Evolutionary conservation across 2,329 filamentous ascomycete species (phyloP), one percentile per base, ranked within the genome.

Genomic region (Colletotrichum camelliae): DNA sequence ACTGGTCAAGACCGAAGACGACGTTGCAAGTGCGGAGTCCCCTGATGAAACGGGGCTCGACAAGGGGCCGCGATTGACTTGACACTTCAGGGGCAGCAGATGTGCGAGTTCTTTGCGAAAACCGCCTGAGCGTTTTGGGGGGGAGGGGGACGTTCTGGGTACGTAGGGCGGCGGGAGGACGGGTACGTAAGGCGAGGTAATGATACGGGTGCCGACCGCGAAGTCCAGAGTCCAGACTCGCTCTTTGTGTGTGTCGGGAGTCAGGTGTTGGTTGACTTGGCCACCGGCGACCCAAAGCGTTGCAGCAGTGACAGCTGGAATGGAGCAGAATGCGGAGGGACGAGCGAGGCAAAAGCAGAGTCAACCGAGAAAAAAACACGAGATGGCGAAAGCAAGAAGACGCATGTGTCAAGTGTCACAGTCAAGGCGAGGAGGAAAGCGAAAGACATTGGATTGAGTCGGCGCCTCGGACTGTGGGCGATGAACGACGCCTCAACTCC

Each of bases 51-150:
- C 77, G 55, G 67, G 68, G 60, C 75, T 77, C 67, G 68, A 76
- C 74, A 70, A 75, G 74, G 74, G 71, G 74, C 66, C 65, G 60
- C 74, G 71, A 74, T 76, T 73, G 73, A 77, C 73, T 79, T 78
- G 79, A 79, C 77, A 80, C 79, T 75, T 78, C 75, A 77, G 77
- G 77, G 78, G 79, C 78, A 79, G 72, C 75, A 79, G 70, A 72
- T 71, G 70, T 72, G 37, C 66, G 39, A 66, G 43, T 66, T 70
- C 70, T 74, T 29, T 70, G 65, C 39, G 60, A 60, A 66, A 75
- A 62, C 72, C 60, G 74, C 71, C 74, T 75, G 74, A 76, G 74
- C 74, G 74, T 67, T 70, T 67, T 76, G 39, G 55, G 65, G 29
- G 68, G 68, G 24, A 7, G 39, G 66, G 68, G 69, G 24, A 35